phyloP scores from a whole-genome alignment of 2,329 filamentous ascomycete genomes.

The Alternaria rosae region DNA sequence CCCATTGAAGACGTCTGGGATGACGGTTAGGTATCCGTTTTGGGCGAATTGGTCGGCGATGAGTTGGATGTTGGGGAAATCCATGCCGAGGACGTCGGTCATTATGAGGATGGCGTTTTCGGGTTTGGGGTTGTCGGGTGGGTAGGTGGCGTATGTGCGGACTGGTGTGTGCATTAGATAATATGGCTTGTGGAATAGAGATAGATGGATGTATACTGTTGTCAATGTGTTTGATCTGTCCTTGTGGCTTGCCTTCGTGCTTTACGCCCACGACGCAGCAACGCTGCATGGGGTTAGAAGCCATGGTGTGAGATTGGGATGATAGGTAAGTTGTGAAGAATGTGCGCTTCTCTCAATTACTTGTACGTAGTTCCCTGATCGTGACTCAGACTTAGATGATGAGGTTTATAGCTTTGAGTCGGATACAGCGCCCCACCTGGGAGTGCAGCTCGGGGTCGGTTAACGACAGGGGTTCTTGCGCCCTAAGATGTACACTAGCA shows the following conservation, averaged over 20 bases:
- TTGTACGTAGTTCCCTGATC: not conserved
- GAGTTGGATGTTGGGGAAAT: slow-evolving; percentile 60
- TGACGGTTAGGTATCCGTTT: slow-evolving; percentile 73
- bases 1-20: slow-evolving; percentile 76
- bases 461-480: not conserved
- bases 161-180: slow-evolving; percentile 47
- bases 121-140: slow-evolving; percentile 53
- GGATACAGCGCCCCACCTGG: not conserved
- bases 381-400: not conserved
- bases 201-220: slow-evolving; percentile 48
- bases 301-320: slow-evolving; percentile 48
- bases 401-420: not conserved
- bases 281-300: slow-evolving; percentile 58
- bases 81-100: slow-evolving; percentile 65
- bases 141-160: slow-evolving; percentile 64
- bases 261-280: slow-evolving; percentile 61
- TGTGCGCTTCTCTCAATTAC: not conserved
- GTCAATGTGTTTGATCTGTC: slow-evolving; percentile 57
- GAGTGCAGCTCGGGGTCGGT: not conserved
- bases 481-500: not conserved
- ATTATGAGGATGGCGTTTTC: slow-evolving; percentile 63
- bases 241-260: slow-evolving; percentile 59
- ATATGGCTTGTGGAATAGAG: not conserved
- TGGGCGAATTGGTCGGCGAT: slow-evolving; percentile 78
- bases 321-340: not conserved